Conservation (phyloP, 352 stramenopile species). For the Phytopythium montanum region DNA sequence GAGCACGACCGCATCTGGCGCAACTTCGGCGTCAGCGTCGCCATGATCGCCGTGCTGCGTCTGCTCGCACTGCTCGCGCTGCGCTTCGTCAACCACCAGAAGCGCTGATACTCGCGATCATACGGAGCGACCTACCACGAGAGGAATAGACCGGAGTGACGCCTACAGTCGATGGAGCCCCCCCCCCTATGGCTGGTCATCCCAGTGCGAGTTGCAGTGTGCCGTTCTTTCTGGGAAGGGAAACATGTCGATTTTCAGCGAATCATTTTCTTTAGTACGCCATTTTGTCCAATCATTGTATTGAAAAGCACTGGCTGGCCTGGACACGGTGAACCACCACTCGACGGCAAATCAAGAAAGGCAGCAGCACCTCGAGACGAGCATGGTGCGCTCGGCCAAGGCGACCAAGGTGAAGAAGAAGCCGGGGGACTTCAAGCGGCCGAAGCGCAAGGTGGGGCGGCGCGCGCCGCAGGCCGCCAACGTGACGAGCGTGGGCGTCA, state of each 20-base stretch:
- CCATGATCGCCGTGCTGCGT: conserved; percentile 37
- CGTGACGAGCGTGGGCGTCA: conserved; percentile 70
- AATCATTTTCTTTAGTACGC: background rate
- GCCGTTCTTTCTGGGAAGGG: background rate
- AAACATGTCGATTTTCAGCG: background rate
- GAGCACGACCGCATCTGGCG: conserved; percentile 28
- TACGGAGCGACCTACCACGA: too few relatives aligned
- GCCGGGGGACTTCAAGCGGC: conserved; percentile 83
- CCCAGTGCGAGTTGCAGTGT: background rate
- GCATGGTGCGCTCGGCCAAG: conserved; percentile 41
- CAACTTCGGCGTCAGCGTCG: conserved; percentile 34
- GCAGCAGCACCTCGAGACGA: background rate
- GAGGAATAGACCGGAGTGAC: background rate
- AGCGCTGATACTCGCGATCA: conserved; percentile 9
- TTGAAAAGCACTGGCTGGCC: conserved; percentile 1
- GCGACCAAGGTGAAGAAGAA: conserved; percentile 78
- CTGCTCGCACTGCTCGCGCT: conserved; percentile 41
- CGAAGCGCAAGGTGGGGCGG: conserved; percentile 82
- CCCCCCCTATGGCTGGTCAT: too few relatives aligned
- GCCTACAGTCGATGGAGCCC: background rate
- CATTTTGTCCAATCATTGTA: background rate
- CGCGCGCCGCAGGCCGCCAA: conserved; percentile 65
- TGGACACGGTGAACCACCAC: background rate
- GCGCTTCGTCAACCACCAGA: conserved; percentile 50
- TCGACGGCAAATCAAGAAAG: background rate